These are phyloP conservation scores for Phytophthora ohioensis DNA, from an alignment of 352 stramenopile species.

Conservation along the genomic window DNA sequence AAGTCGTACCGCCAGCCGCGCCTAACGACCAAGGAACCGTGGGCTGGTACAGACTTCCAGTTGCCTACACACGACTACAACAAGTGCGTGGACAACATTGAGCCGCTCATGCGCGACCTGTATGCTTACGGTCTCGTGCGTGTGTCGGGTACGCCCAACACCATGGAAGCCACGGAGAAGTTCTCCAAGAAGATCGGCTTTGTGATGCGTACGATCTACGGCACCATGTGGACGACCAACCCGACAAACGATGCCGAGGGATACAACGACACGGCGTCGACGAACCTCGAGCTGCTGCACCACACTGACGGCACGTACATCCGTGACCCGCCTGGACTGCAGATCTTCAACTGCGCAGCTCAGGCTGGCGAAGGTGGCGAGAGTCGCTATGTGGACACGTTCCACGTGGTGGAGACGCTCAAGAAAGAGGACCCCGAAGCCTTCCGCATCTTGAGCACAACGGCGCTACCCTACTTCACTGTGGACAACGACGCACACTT, in stretches of 20 bases:
- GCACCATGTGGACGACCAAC: constrained; percentile 91
- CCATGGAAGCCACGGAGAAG: constrained; percentile 83
- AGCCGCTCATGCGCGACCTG: constrained; percentile 75
- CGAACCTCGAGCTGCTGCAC: constrained; percentile 83
- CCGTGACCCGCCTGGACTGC: constrained; percentile 82
- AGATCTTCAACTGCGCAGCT: constrained; percentile 91
- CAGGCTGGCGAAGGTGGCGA: constrained; percentile 78
- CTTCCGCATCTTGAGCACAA: constrained; percentile 77
- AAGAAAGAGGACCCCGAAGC: constrained; percentile 61
- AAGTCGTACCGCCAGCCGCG: constrained; percentile 66
- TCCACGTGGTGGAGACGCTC: constrained; percentile 79
- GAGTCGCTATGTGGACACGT: constrained; percentile 86
- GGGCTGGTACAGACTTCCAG: constrained; percentile 52
- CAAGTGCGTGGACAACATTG: constrained; percentile 57
- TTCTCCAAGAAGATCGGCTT: constrained; percentile 88
- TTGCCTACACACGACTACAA: constrained; percentile 62
- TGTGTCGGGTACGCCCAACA: constrained; percentile 67
- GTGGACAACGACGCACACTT: constrained; percentile 82
- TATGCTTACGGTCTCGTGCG: constrained; percentile 78
- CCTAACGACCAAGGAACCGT: constrained; percentile 60
- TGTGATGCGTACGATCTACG: constrained; percentile 89
- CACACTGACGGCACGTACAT: constrained; percentile 93
- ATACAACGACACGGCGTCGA: constrained; percentile 92
- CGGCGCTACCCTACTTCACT: constrained; percentile 78
- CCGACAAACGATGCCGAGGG: constrained; percentile 67